Evolutionary conservation across 78 protist species (phyloP), one percentile per base, ranked within the genome.

Genomic region (Dictyostelium firmibasis): DNA sequence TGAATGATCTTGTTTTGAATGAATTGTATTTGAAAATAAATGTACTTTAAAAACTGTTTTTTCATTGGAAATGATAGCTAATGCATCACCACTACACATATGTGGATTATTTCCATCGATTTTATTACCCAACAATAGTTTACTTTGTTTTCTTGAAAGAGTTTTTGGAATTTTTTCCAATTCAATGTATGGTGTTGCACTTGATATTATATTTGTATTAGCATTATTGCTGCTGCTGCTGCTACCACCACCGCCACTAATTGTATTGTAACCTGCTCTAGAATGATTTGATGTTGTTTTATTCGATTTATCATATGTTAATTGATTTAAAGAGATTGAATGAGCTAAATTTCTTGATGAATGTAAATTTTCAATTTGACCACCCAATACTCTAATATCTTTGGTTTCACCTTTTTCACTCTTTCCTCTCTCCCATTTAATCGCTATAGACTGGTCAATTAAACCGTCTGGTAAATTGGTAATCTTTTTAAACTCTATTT

Each of bases 381-480:
- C 43, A 33, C 44, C 81, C 13, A 27, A 9, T 33, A 89, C 83
- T 69, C 57, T 89, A 47, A 27, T 29, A 3, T 41, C 83, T n/a
- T 43, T 81, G 1, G 88, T 69, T 67, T 81, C 83, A 29, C 94
- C 94, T 44, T 81, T 89, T 44, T 35, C 36, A 3, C 64, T 74
- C 27, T 78, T 81, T 7, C 94, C 94, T 36, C 94, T 50, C 31
- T 60, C 69, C 94, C 94, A 89, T 44, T 81, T 78, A 2, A 89
- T 13, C 4, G 20, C 7, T 6, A 89, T 31, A 35, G 20, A 11
- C 4, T 89, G 86, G 20, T 75, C 94, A 23, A 81, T 41, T 27
- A 89, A 44, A 29, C 81, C 94, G 29, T 60, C 57, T 16, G 83
- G 38, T 16, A 89, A 16, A 69, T 89, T 81, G 3, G 18, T 33